Base-by-base conservation (phyloP, 352 stramenopile genomes). In the Phytopythium montanum region DNA sequence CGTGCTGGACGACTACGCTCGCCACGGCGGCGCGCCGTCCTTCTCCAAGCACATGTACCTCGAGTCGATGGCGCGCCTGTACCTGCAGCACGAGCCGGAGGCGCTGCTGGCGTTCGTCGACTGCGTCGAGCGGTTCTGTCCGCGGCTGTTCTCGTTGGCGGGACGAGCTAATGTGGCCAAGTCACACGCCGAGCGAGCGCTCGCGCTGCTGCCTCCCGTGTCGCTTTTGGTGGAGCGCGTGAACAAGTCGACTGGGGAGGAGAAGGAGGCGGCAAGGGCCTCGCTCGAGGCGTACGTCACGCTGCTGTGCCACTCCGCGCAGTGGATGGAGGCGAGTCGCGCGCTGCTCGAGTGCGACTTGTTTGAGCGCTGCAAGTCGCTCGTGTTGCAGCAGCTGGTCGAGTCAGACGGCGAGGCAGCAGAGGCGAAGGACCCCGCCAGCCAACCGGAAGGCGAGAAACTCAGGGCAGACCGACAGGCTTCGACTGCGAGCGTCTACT, bases 1-100 rank as follows among this genome's bases (percentile, higher is more conserved):
- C 34, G 54, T 73, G 28, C 66, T 92, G 21, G 69, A 68, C 2
- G 85, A 94, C 60, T 94, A 88, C 63, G 53, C 36, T 13, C 80
- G 79, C 38, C 64, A 77, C 59, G 81, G 81, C 26, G 68, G 75
- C 26, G 71, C 81, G 3, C 89, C 79, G 46, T 90, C 81, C 2
- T 92, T 90, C 52, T 90, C 82, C 39, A 92, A 92, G 66, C 83
- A 94, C 70, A 87, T 94, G 79, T 95, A 95, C 60, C 72, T 95
- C 52, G 86, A 95, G 64, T 89, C 75, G 3, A 88, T 94, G 76
- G 75, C 70, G 33, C 80, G 86, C 2, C 66, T 95, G 58, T 93
- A 92, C 61, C 56, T 90, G n/a, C 62, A 91, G 31, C 81, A 95
- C 28, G 71, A 87, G 44, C 81, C 86, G 6, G 45, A 41, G 18